Base-by-base conservation (phyloP, 1,284 basidiomycete species). In the Apiotrichum sp. region DNA sequence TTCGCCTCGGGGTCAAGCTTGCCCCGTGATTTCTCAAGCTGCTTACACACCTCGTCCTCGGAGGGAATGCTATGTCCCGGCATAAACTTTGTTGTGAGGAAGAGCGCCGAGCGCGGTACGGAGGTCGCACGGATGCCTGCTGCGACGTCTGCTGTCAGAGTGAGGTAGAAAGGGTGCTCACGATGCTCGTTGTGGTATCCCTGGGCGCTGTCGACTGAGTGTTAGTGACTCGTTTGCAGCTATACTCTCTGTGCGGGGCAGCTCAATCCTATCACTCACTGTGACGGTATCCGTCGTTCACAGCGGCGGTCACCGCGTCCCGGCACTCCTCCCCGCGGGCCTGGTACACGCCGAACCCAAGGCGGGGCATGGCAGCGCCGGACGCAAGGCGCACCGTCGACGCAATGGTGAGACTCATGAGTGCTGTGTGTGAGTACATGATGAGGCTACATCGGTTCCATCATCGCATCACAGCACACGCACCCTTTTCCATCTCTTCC, bases 311-410 rank as follows among this genome's bases (percentile, higher is more conserved):
- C n/a, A 84, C 82, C 9, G 85, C 84, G 0, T 80, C 69, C 34
- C 77, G 79, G 53, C 78, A 79, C 32, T 82, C 80, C 61, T 83
- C 59, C 76, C 69, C 83, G 41, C 63, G 53, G 79, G 76, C 86
- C 86, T 86, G 82, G 67, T 86, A 93, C 11, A 91, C 86, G 13
- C 89, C 89, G 53, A 90, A 84, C 1, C 89, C 89, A 1, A 93
- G 79, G n/a, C 82, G 73, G 43, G 89, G 89, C 75, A 92, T 84
- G 34, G 59, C 40, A 39, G 62, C 45, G 22, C 76, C 76, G 11
- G 67, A 70, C 22, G 62, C 47, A 22, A 78, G 67, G 43, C 65
- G 68, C 53, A 73, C 57, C 3, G 70, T 69, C 35, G 65, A 65
- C 9, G 63, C 50, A 32, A 74, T 55, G 0, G 68, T 55, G 53